Evolutionary conservation across 2,329 filamentous ascomycete genomes (phyloP), one percentile per base, ranked within the genome.

Genomic region (Aulographum hederae): DNA sequence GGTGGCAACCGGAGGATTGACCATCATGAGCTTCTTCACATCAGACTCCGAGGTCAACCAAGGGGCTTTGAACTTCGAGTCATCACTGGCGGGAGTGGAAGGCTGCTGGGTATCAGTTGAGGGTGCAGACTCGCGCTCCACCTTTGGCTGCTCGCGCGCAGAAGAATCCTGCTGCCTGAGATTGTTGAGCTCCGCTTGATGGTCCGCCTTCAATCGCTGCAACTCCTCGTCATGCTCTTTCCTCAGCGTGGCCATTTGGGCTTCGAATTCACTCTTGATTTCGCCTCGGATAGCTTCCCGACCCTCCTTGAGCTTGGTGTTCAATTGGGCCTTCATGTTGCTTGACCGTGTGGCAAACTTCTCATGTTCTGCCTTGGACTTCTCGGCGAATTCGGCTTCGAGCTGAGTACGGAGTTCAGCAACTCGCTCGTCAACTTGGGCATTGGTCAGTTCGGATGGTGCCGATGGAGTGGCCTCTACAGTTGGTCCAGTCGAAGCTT

Each of bases 271-370:
- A 26, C 44, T 42, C 27, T 47, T 42, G 11, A 56, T 21, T 34
- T 49, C 46, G 33, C 14, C 11, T 8, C 27, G 27, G 10, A 12
- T 17, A 25, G 21, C 8, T n/a, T 25, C 21, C n/a, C 8, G 8
- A 25, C 61, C 53, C 31, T 73, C 67, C 6, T 48, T 53, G 12
- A 92, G 61, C 46, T 78, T 81, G 46, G 69, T 73, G 43, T 73
- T 76, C 31, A 81, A 55, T 2, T 66, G 55, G 15, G 67, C 62
- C 44, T 73, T 77, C 74, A 81, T 78, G 47, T 67, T 68, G 27
- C 79, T 69, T 2, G 72, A 73, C 28, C 73, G 65, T 32, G 65
- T 58, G 43, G 78, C 78, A 36, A 79, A 61, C 8, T 65, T 71
- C 18, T 69, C 65, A 45, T 85, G 78, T 12, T 77, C 58, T 37